Percentiles rank a stretch among this genome's conserved stretches.
Evolutionary conservation across 2,329 filamentous ascomycete species (phyloP).

Genomic region (Aciculosporium take): DNA sequence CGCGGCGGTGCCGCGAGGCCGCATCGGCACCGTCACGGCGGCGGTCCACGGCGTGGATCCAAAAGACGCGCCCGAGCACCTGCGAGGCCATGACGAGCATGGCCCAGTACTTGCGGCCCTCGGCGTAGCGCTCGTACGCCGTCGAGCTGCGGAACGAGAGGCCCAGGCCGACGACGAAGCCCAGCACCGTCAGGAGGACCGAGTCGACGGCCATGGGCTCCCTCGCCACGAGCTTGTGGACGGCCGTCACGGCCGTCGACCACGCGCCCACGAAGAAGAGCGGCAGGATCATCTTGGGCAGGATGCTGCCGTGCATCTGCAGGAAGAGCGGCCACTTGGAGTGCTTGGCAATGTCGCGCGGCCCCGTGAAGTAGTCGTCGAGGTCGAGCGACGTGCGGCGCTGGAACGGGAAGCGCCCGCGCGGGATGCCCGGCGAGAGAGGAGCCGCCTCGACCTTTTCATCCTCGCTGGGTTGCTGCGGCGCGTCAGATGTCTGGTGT

Average conservation of each 20-base stretch:
- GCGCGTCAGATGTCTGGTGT: neutral
- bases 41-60: constrained; percentile 59
- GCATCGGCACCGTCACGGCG: no score
- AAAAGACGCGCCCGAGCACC: constrained; percentile 62
- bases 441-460: no score
- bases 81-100: constrained; percentile 47
- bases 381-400: constrained; percentile 29
- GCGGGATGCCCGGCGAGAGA: no score
- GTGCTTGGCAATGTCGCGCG: constrained; percentile 56
- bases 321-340: constrained; percentile 66
- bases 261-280: constrained; percentile 47
- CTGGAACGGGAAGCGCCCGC: constrained; percentile 8
- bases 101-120: constrained; percentile 50
- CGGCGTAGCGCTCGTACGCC: constrained; percentile 59
- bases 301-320: constrained; percentile 60
- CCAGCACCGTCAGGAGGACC: constrained; percentile 55
- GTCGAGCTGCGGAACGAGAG: constrained; percentile 65
- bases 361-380: constrained; percentile 50
- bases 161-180: constrained; percentile 70
- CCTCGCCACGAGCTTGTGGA: constrained; percentile 24
- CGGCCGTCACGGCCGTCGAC: constrained; percentile 49
- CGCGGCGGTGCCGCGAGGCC: constrained; percentile 45
- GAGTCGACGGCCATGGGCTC: constrained; percentile 27
- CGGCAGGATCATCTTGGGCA: constrained; percentile 61
- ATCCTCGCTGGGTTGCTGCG: no score